Conservation (phyloP, 495 filamentous ascomycete species). For the Hypoxylon rickii region DNA sequence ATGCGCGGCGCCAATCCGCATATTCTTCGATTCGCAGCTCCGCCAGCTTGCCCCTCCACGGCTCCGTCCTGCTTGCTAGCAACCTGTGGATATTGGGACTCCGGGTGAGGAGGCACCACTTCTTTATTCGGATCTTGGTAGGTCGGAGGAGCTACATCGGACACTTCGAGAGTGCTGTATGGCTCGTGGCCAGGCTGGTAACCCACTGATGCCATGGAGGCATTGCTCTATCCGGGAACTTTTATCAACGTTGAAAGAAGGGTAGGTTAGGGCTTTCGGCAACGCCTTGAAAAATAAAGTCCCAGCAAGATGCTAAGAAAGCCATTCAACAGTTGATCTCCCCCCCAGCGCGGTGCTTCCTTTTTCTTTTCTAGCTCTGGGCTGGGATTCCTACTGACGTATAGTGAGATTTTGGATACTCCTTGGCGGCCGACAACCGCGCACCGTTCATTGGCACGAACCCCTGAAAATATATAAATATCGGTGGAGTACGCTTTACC, state of each 20-base stretch:
- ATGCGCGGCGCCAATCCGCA: constrained; percentile 18
- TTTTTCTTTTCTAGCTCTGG: constrained; percentile 4
- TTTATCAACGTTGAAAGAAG: too few species aligned
- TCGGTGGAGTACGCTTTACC: neutral
- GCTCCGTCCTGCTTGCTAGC: too few species aligned
- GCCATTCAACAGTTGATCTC: neutral
- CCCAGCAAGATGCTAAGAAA: too few species aligned
- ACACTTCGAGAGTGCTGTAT: constrained; percentile 32
- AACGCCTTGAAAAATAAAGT: neutral
- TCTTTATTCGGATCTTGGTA: constrained; percentile 20
- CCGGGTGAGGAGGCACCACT: constrained; percentile 10
- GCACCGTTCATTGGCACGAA: constrained; percentile 5
- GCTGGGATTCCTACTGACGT: constrained; percentile 8
- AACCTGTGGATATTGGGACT: constrained; percentile 19
- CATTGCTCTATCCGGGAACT: constrained; percentile 20
- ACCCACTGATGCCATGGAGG: constrained; percentile 28
- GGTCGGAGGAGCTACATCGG: constrained; percentile 4
- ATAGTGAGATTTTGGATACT: constrained; percentile 22
- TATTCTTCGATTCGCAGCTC: constrained; percentile 8
- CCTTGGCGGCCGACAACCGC: constrained; percentile 10
- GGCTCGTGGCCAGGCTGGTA: constrained; percentile 17
- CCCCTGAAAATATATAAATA: constrained; percentile 7
- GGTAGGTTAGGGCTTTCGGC: too few species aligned
- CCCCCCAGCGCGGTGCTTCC: neutral
- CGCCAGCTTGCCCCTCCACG: too few species aligned